These are phyloP conservation scores for Breviolum minutum DNA, from an alignment of 73 alveolate genomes.

Conservation along the genomic window DNA sequence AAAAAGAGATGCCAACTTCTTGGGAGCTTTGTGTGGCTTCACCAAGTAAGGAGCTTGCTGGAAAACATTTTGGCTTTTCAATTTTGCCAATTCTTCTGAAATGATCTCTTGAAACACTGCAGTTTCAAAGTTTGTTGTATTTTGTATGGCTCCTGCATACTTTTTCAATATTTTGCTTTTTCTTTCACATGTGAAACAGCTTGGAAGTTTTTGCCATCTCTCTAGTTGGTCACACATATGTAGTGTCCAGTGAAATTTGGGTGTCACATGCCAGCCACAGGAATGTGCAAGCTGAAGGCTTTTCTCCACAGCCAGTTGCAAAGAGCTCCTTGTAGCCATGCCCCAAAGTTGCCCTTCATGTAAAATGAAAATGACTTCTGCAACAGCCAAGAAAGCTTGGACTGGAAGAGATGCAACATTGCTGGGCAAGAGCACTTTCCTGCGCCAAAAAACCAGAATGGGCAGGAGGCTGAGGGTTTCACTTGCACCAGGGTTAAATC, in stretches of 20 bases:
- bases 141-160: background rate
- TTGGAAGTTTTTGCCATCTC: background rate
- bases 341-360: conserved; percentile 3
- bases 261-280: background rate
- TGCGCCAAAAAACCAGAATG: conserved; percentile 19
- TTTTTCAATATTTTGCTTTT: background rate
- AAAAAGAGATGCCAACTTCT: background rate
- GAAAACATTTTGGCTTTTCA: background rate
- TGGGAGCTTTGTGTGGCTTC: conserved; percentile 16
- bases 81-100: background rate
- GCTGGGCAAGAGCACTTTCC: background rate
- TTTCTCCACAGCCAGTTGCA: background rate
- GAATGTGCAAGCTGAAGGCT: background rate
- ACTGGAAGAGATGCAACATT: background rate
- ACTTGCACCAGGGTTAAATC: background rate
- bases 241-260: conserved; percentile 4
- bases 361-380: background rate
- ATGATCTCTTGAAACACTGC: background rate
- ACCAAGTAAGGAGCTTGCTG: background rate
- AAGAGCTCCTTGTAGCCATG: background rate
- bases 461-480: background rate
- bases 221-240: background rate
- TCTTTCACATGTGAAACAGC: conserved; percentile 6
- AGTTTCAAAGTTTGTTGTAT: background rate
- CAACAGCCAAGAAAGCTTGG: conserved; percentile 5